These are phyloP conservation scores for Ilyonectria sp. DNA, from an alignment of 2,329 filamentous ascomycete species.

Conservation along the genomic window DNA sequence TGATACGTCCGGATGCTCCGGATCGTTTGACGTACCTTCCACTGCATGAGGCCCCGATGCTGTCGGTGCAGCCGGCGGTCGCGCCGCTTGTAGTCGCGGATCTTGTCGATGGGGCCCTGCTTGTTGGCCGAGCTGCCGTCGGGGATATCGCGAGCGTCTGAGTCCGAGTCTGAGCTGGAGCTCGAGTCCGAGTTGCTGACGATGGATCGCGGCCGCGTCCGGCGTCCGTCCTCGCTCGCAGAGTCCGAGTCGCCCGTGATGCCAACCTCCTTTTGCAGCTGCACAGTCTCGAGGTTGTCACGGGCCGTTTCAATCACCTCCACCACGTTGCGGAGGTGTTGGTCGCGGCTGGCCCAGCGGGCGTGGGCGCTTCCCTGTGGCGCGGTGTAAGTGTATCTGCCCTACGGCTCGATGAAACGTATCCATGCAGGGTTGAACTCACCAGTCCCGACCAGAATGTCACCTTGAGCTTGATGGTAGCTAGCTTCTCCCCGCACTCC, in stretches of 20 bases:
- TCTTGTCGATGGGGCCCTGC: conserved; percentile 64
- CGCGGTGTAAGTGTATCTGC: conserved; percentile 19
- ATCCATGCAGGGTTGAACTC: conserved; percentile 20
- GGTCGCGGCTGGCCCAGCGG: conserved; percentile 53
- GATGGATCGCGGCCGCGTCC: conserved; percentile 36
- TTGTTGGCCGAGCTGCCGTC: conserved; percentile 56
- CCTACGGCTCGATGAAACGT: not conserved
- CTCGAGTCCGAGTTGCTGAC: conserved; percentile 39
- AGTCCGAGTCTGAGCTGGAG: conserved; percentile 49
- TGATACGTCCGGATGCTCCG: conserved; percentile 6
- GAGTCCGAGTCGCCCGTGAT: conserved; percentile 52
- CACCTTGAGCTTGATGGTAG: conserved; percentile 58
- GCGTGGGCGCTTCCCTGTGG: conserved; percentile 55
- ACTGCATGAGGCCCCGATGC: conserved; percentile 82
- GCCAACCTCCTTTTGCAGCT: conserved; percentile 54
- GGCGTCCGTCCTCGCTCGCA: conserved; percentile 3
- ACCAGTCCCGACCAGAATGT: conserved; percentile 57
- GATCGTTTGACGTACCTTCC: conserved; percentile 59
- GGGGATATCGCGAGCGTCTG: conserved; percentile 52
- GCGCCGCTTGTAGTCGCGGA: conserved; percentile 73
- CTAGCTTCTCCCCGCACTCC: conserved; percentile 64
- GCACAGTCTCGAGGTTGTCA: conserved; percentile 52
- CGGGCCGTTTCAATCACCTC: conserved; percentile 65
- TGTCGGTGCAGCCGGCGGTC: conserved; percentile 74
- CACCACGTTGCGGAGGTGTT: conserved; percentile 54